Conservation (phyloP, 306 rosid species). For the Gleditsia sinensis region DNA sequence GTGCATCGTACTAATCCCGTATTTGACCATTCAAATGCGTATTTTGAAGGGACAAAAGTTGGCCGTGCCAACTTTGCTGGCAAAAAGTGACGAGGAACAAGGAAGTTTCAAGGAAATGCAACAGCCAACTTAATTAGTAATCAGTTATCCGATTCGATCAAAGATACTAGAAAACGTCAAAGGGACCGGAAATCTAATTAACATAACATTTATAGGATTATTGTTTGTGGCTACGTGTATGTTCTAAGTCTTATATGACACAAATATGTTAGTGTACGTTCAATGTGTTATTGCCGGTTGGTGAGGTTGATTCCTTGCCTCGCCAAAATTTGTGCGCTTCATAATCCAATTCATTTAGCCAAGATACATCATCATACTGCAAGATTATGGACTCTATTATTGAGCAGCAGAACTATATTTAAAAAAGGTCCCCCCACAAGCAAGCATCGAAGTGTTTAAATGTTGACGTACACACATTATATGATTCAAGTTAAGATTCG, state of each 20-base stretch:
- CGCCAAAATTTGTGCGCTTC: slow-evolving; percentile 30
- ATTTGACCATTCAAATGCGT: slow-evolving; percentile 28
- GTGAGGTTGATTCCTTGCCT: slow-evolving; percentile 32
- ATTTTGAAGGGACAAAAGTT: slow-evolving; percentile 17
- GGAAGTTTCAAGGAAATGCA: slow-evolving; percentile 40
- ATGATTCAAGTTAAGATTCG: slow-evolving; percentile 21
- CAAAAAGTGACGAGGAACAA: slow-evolving; percentile 5
- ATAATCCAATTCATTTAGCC: slow-evolving; percentile 37
- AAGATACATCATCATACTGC: slow-evolving; percentile 13
- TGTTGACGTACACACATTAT: background rate
- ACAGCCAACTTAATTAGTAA: slow-evolving; percentile 2
- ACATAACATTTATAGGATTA: slow-evolving; percentile 25
- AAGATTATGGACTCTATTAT: slow-evolving; percentile 33
- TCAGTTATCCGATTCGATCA: slow-evolving; percentile 14
- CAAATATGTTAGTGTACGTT: slow-evolving; percentile 9
- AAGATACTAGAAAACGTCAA: slow-evolving; percentile 23
- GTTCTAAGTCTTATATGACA: no score
- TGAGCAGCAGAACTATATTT: slow-evolving; percentile 21
- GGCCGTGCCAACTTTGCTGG: slow-evolving; percentile 39
- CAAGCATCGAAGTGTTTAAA: slow-evolving; percentile 21
- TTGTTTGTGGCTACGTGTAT: background rate
- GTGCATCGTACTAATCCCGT: slow-evolving; percentile 28
- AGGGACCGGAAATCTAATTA: slow-evolving; percentile 30
- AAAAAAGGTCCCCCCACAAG: background rate
- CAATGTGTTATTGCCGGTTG: slow-evolving; percentile 44